A percentile compares a stretch with the other conserved stretches of the same genome.
Conservation (phyloP, 768 basidiomycete species). For the Tephrocybe sp. region DNA sequence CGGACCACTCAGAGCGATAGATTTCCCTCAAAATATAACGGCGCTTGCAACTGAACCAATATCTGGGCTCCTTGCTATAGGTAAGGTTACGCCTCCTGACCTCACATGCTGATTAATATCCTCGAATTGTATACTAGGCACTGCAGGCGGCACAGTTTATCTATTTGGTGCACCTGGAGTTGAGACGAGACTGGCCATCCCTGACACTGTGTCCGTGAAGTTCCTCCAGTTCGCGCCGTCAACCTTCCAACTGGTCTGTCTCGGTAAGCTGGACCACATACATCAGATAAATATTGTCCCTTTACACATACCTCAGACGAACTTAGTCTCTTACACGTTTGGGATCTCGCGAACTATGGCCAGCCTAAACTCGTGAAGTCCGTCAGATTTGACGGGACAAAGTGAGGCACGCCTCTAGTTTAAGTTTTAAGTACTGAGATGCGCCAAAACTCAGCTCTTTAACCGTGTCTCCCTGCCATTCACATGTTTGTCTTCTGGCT, state of each 20-base stretch:
- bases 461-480: slow-evolving; percentile 65
- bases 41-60: slow-evolving; percentile 60
- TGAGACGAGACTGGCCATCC: slow-evolving; percentile 45
- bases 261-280: slow-evolving; percentile 45
- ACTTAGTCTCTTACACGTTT: slow-evolving; percentile 55
- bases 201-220: slow-evolving; percentile 47
- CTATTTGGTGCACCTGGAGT: slow-evolving; percentile 73
- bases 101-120: slow-evolving; percentile 1
- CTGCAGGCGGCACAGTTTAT: slow-evolving; percentile 58
- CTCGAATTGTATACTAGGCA: slow-evolving; percentile 43
- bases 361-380: slow-evolving; percentile 52
- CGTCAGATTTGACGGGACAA: slow-evolving; percentile 47
- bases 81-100: slow-evolving; percentile 30
- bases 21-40: slow-evolving; percentile 51
- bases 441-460: slow-evolving; percentile 47
- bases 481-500: slow-evolving; percentile 52
- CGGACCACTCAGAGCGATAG: slow-evolving; percentile 46
- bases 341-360: slow-evolving; percentile 54
- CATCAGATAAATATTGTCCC: too few relatives aligned
- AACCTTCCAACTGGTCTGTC: slow-evolving; percentile 53
- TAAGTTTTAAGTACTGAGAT: not conserved
- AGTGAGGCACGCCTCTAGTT: slow-evolving; percentile 30
- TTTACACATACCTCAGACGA: slow-evolving; percentile 55
- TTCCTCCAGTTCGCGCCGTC: slow-evolving; percentile 63
- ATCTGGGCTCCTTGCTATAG: slow-evolving; percentile 59